Evolutionary conservation across 495 filamentous ascomycete genomes (phyloP).

Genomic region (Xylaria sp.): DNA sequence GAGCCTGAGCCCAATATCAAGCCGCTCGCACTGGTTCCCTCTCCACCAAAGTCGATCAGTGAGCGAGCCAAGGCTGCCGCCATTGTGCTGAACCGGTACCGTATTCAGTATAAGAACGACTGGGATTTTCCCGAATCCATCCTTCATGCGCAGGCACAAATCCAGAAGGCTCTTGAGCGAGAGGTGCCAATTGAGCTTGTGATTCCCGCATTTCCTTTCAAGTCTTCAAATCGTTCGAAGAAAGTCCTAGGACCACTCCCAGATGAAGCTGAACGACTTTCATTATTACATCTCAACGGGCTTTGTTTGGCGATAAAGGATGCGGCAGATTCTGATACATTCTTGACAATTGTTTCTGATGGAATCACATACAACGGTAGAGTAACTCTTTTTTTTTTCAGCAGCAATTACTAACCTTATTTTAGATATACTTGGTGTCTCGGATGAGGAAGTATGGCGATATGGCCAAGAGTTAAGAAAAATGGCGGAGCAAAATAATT

Average conservation of each 20-base stretch:
- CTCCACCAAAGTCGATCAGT: neutral
- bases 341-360: constrained; percentile 58
- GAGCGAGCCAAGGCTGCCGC: constrained; percentile 14
- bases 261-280: constrained; percentile 56
- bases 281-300: constrained; percentile 48
- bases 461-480: constrained; percentile 57
- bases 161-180: constrained; percentile 22
- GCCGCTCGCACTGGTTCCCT: neutral
- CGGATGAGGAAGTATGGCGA: constrained; percentile 58
- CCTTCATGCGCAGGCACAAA: constrained; percentile 7
- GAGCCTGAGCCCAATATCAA: neutral
- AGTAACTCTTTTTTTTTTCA: neutral
- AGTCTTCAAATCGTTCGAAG: constrained; percentile 50
- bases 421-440: constrained; percentile 55
- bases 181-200: constrained; percentile 33
- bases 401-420: neutral
- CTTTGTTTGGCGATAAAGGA: constrained; percentile 49
- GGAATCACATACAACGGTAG: constrained; percentile 62
- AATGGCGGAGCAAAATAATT: constrained; percentile 48
- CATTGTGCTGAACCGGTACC: constrained; percentile 16
- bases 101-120: constrained; percentile 22
- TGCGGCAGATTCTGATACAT: constrained; percentile 55
- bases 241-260: constrained; percentile 55
- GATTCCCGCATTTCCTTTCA: constrained; percentile 60
- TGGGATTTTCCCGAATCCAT: constrained; percentile 18